Evolutionary conservation across 2,329 filamentous ascomycete species (phyloP), one percentile per base, ranked within the genome.

Genomic region (Gnomoniopsis sp.): DNA sequence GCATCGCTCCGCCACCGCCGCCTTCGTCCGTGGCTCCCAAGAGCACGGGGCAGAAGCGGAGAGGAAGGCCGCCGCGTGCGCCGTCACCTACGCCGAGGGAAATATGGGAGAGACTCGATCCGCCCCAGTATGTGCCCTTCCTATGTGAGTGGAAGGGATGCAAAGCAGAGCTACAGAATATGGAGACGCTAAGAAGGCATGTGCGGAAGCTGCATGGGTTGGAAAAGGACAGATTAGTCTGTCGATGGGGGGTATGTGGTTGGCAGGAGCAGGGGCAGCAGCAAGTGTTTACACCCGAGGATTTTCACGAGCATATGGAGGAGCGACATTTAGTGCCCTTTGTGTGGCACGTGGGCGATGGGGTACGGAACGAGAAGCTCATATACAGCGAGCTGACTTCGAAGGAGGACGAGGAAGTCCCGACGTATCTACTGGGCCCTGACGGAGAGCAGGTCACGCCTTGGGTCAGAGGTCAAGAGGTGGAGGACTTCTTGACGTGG

Each of bases 81-180:
- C 60, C 49, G n/a, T 48, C 59, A 51, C 64, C 47, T 26, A 62
- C 60, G 51, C 54, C 60, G n/a, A 38, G 58, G 38, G 43, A 19
- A 26, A 44, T 62, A 41, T 62, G 46, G 33, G 66, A 70, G 30
- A 65, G 63, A 21, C 67, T 77, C 22, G 49, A 34, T 30, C 52
- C 59, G 36, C 75, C 80, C 6, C 70, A 70, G 4, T 86, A 81
- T 64, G 58, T 77, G n/a, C 69, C 75, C 2, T 88, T 84, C 65
- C 59, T 77, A 11, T 88, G 85, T 69, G 83, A 87, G 67, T 88
- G 85, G 85, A 63, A 71, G 22, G 74, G 74, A 0, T 88, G 85
- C 65, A 77, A 74, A 33, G 85, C 85, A 3, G 81, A 87, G 69
- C 72, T 88, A 49, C 83, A 87, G 53, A 88, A 88, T 65, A 69